phyloP scores from a whole-genome alignment of 768 basidiomycete genomes.

The Serpula lacrymans region DNA sequence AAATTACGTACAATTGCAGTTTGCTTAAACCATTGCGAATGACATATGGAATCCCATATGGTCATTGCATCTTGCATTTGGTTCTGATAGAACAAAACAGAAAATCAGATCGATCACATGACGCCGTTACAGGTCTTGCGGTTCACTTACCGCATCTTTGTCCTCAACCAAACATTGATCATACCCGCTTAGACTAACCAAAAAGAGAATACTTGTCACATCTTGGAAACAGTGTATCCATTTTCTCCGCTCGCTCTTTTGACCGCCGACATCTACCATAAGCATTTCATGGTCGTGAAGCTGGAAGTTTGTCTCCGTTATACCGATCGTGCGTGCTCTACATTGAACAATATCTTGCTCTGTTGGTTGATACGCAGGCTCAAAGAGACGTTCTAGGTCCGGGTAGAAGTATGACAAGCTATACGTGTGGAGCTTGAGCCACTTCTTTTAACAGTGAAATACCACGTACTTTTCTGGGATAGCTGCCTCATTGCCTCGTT shows the following conservation, averaged over 20 bases:
- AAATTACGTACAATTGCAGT: conserved; percentile 74
- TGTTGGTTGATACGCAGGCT: conserved; percentile 64
- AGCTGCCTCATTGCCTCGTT: conserved; percentile 85
- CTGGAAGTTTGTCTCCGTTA: conserved; percentile 83
- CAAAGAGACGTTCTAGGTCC: conserved; percentile 76
- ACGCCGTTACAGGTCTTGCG: neutral
- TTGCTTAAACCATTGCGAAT: conserved; percentile 95
- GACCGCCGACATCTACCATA: conserved; percentile 93
- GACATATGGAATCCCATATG: conserved; percentile 98
- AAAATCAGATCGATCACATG: conserved; percentile 5
- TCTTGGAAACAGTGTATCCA: conserved; percentile 97
- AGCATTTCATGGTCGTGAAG: conserved; percentile 80
- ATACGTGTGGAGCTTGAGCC: conserved; percentile 5
- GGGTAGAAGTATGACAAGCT: conserved; percentile 78
- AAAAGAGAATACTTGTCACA: conserved; percentile 88
- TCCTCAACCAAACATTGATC: conserved; percentile 95
- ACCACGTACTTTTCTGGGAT: conserved; percentile 81
- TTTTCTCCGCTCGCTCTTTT: conserved; percentile 89
- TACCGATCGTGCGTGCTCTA: conserved; percentile 86
- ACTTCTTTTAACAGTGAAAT: neutral
- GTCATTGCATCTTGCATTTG: conserved; percentile 99
- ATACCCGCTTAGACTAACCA: conserved; percentile 90
- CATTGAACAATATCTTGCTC: conserved; percentile 88
- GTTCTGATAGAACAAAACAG: conserved; percentile 49
- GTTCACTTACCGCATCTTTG: conserved; percentile 70